Percentiles rank a stretch among this genome's conserved stretches.
Conservation (phyloP, 2,329 filamentous ascomycete genomes). For the Coniochaeta hoffmannii region DNA sequence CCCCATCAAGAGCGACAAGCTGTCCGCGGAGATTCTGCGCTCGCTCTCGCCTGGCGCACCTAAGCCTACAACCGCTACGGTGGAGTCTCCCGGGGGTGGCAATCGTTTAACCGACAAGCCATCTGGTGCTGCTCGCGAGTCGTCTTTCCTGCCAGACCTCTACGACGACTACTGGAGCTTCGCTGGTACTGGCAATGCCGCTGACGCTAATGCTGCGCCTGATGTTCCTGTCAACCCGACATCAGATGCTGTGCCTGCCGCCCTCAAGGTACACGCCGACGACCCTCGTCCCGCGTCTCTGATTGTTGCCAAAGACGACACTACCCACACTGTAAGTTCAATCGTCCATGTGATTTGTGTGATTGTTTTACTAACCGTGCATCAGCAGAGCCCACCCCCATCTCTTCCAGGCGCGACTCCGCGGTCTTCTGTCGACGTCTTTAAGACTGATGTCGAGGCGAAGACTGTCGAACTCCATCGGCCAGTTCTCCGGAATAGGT, state of each 20-base stretch:
- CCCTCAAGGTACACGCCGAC: background rate
- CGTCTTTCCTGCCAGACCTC: background rate
- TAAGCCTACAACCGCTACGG: background rate
- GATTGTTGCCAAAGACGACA: background rate
- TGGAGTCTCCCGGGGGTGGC: background rate
- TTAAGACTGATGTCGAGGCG: background rate
- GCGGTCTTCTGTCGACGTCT: background rate
- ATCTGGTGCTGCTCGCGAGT: background rate
- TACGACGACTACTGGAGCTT: conserved; percentile 3
- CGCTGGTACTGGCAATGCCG: background rate
- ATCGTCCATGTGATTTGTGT: no score
- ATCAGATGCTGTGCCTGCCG: background rate
- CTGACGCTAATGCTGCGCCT: background rate
- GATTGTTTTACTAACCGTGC: no score
- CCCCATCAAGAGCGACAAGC: background rate
- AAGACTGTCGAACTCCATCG: background rate
- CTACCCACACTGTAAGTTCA: background rate
- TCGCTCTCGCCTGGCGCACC: background rate
- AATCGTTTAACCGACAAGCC: background rate
- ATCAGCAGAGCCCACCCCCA: background rate
- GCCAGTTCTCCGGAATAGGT: background rate
- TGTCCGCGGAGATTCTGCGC: background rate
- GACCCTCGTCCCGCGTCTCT: background rate
- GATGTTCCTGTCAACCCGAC: background rate
- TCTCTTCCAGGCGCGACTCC: background rate